Percentiles rank a stretch among this genome's conserved stretches.
Conservation (phyloP, 228 moss, liverwort and hornwort genomes). For the Sphagnum magellanicum region DNA sequence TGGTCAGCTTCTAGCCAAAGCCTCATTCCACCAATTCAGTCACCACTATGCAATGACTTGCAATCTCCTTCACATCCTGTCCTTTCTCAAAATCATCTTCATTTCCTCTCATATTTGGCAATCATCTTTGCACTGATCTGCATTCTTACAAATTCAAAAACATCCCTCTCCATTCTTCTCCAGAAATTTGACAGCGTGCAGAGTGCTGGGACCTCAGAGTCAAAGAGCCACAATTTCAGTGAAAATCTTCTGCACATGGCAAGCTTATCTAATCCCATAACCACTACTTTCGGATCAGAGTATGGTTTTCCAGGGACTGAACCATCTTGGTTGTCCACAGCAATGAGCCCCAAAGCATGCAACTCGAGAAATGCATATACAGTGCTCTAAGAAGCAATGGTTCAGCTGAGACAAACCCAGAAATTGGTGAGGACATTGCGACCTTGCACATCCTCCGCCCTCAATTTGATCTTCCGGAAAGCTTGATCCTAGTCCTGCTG, state of each 20-base stretch:
- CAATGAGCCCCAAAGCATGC: not conserved
- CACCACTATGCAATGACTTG: not conserved
- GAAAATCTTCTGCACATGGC: not conserved
- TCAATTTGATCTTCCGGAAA: constrained; percentile 38
- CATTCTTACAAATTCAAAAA: no score
- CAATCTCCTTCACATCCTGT: no score
- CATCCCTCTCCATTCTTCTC: no score
- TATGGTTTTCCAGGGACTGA: no score
- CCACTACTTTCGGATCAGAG: not conserved
- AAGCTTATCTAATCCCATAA: not conserved
- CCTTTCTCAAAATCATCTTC: no score
- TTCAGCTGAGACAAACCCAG: constrained; percentile 9
- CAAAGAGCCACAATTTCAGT: no score
- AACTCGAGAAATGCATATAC: not conserved
- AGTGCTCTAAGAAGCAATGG: not conserved
- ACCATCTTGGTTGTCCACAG: no score
- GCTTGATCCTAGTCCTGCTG: constrained; percentile 36
- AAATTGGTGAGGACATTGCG: constrained; percentile 43
- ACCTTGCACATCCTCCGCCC: constrained; percentile 43
- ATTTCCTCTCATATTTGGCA: no score
- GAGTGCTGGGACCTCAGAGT: no score
- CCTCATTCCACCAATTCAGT: no score
- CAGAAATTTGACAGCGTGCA: no score
- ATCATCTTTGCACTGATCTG: no score
- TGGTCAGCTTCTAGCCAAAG: not conserved